Evolutionary conservation across 2,329 filamentous ascomycete species (phyloP).

Genomic region (Penicillium aurantiogriseum): DNA sequence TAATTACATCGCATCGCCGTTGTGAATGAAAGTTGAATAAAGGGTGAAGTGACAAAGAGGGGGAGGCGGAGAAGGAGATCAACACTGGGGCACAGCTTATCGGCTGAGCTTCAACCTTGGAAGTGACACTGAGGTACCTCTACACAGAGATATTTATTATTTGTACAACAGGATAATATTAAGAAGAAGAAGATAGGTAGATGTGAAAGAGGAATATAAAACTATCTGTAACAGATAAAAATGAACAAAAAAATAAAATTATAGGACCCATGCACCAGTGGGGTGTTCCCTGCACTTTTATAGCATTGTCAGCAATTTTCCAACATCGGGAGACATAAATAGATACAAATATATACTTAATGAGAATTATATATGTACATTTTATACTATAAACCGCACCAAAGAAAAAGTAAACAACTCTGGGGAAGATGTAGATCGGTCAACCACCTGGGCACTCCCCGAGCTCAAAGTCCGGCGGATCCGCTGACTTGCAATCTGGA

Average conservation of each 20-base stretch:
- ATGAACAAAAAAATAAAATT: no score
- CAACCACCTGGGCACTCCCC: not conserved
- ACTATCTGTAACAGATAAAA: not conserved
- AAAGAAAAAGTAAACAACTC: not conserved
- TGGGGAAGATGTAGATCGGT: slow-evolving; percentile 6
- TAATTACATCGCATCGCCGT: slow-evolving; percentile 35
- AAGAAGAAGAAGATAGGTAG: not conserved
- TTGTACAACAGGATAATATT: not conserved
- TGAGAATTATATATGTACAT: not conserved
- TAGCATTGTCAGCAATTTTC: not conserved
- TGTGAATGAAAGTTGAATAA: slow-evolving; percentile 5
- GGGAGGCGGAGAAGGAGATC: slow-evolving; percentile 19
- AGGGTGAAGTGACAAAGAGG: slow-evolving; percentile 18
- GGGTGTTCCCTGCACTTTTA: not conserved
- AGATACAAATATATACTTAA: not conserved
- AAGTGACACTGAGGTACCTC: not conserved
- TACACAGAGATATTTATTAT: not conserved
- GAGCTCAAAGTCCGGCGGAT: slow-evolving; percentile 6
- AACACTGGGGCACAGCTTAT: slow-evolving; percentile 16
- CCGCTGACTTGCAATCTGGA: slow-evolving; percentile 9
- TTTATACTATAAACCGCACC: not conserved
- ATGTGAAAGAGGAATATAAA: not conserved
- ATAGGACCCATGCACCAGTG: no score
- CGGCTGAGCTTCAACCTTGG: slow-evolving; percentile 8
- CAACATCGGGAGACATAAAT: not conserved